phyloP scores from a whole-genome alignment of 805 yeast species.

The Ascoidea rubescens region DNA sequence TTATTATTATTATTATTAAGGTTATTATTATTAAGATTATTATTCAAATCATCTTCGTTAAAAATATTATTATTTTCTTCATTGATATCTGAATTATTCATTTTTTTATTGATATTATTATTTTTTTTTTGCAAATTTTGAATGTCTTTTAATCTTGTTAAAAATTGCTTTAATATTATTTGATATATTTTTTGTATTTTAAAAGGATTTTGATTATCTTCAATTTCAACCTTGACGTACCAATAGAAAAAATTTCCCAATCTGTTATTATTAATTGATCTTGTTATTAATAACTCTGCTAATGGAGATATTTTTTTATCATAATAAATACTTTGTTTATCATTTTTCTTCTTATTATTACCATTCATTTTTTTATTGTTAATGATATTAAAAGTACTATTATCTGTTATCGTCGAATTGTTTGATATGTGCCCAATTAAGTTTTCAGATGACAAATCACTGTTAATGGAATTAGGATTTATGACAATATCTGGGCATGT shows the following conservation, averaged over 20 bases:
- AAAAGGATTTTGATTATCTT: constrained; percentile 36
- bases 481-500: not conserved
- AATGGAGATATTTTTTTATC: constrained; percentile 35
- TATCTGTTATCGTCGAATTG: not conserved
- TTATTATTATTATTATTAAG: not conserved
- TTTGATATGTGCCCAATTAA: not conserved
- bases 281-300: constrained; percentile 60
- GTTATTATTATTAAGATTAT: not conserved
- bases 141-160: constrained; percentile 13
- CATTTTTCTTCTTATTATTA: not conserved
- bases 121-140: not conserved
- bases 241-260: constrained; percentile 82
- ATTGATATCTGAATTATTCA: not conserved
- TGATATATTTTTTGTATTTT: constrained; percentile 19
- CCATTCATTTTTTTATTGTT: not conserved
- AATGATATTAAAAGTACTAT: not conserved
- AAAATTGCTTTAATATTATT: constrained; percentile 32
- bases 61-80: not conserved
- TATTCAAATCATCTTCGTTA: not conserved
- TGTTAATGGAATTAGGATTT: not conserved
- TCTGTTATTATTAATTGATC: constrained; percentile 49
- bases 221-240: constrained; percentile 81
- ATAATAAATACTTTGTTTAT: not conserved
- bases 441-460: not conserved
- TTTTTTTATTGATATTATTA: constrained; percentile 1